Percentiles rank a stretch among this genome's conserved stretches.
Conservation (phyloP, 495 filamentous ascomycete species). For the Penicillium robsamsonii region DNA sequence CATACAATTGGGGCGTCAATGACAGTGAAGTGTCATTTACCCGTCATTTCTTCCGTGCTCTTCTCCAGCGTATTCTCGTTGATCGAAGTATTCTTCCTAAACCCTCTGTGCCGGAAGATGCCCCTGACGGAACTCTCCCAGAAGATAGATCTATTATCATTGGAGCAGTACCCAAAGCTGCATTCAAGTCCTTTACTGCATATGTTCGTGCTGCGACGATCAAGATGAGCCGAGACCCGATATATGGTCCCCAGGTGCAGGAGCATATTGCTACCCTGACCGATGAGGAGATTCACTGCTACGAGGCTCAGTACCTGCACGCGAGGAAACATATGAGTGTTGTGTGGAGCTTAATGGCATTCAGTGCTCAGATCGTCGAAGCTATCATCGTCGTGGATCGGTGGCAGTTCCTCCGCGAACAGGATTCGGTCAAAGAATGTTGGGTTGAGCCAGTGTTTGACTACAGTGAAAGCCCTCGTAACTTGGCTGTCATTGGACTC, state of each 20-base stretch:
- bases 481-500: slow-evolving; percentile 84
- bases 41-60: slow-evolving; percentile 87
- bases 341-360: slow-evolving; percentile 93
- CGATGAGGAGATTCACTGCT: slow-evolving; percentile 69
- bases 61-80: slow-evolving; percentile 88
- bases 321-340: slow-evolving; percentile 80
- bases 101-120: slow-evolving; percentile 41
- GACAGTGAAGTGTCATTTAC: slow-evolving; percentile 88
- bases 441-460: slow-evolving; percentile 96
- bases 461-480: slow-evolving; percentile 79
- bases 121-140: slow-evolving; percentile 20
- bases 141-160: slow-evolving; percentile 59
- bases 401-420: slow-evolving; percentile 84
- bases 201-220: slow-evolving; percentile 78
- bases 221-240: slow-evolving; percentile 63
- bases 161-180: slow-evolving; percentile 75
- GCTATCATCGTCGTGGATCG: slow-evolving; percentile 87
- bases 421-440: slow-evolving; percentile 59
- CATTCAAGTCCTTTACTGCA: slow-evolving; percentile 69
- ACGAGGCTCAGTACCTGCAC: slow-evolving; percentile 59
- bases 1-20: slow-evolving; percentile 78
- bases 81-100: slow-evolving; percentile 71
- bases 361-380: slow-evolving; percentile 84
- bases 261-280: slow-evolving; percentile 61
- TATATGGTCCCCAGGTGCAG: slow-evolving; percentile 54